Percentiles rank a stretch among this genome's conserved stretches.
phyloP scores from a whole-genome alignment of 345 rosid species.

The Cardamine chenopodiifolia region DNA sequence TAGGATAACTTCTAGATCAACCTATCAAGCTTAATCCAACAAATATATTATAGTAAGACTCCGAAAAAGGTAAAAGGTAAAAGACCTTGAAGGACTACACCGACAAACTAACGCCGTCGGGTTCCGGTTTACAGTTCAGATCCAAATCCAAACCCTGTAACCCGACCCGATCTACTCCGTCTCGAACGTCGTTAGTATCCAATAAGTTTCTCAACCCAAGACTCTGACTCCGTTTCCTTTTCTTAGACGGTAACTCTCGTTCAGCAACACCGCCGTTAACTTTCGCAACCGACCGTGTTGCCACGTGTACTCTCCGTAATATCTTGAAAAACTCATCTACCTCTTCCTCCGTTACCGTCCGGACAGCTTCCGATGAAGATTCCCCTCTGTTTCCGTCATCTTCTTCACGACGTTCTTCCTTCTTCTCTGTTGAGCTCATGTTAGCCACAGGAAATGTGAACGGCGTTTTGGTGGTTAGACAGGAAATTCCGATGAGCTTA shows the following conservation, averaged over 20 bases:
- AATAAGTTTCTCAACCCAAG: slow-evolving; percentile 6
- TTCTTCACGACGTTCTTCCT: slow-evolving; percentile 14
- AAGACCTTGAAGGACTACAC: neutral
- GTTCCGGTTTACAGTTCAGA: slow-evolving; percentile 42
- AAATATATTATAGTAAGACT: too few species aligned
- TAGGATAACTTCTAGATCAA: too few species aligned
- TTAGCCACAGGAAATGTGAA: neutral
- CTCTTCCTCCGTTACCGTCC: slow-evolving; percentile 48
- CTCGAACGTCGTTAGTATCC: slow-evolving; percentile 28
- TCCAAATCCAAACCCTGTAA: slow-evolving; percentile 37
- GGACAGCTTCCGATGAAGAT: neutral
- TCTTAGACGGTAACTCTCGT: slow-evolving; percentile 35
- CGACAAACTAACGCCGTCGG: slow-evolving; percentile 31
- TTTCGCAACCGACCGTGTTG: slow-evolving; percentile 20
- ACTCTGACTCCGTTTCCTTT: slow-evolving; percentile 45
- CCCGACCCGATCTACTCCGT: slow-evolving; percentile 41
- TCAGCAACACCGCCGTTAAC: slow-evolving; percentile 27
- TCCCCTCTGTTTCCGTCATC: slow-evolving; percentile 5
- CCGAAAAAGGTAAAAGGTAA: neutral
- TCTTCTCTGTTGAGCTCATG: slow-evolving; percentile 28
- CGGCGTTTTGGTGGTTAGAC: neutral
- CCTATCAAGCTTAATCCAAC: too few species aligned
- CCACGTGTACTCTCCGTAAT: slow-evolving; percentile 45
- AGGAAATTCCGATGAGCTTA: neutral
- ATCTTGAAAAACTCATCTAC: slow-evolving; percentile 46